Evolutionary conservation across 2,329 filamentous ascomycete species (phyloP).

Genomic region (Aspergillus fijiensis): DNA sequence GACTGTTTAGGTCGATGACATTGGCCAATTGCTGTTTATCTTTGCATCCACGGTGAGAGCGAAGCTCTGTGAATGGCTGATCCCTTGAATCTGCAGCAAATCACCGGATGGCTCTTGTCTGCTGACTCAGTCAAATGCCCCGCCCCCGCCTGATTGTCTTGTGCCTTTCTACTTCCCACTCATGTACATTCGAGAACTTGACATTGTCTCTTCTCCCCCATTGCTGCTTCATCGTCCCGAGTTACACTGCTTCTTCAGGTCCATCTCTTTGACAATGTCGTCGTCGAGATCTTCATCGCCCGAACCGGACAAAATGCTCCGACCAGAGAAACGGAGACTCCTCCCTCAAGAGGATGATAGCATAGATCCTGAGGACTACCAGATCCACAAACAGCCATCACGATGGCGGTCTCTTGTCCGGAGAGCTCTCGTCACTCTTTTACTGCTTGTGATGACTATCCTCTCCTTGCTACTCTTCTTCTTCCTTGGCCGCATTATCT

Average conservation of each 20-base stretch:
- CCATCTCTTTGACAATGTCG: not conserved
- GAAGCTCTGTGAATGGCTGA: no score
- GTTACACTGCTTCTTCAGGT: not conserved
- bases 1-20: no score
- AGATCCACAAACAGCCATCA: not conserved
- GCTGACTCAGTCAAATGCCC: not conserved
- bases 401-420: not conserved
- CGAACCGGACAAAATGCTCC: not conserved
- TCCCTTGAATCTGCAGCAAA: not conserved
- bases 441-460: not conserved
- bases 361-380: not conserved
- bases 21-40: not conserved
- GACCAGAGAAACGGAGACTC: not conserved
- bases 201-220: not conserved
- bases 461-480: conserved; percentile 5
- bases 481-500: conserved; percentile 14
- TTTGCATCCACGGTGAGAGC: not conserved
- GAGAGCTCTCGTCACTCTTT: not conserved
- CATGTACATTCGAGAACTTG: no score
- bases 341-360: not conserved
- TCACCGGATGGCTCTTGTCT: not conserved
- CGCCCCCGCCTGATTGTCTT: not conserved
- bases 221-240: not conserved
- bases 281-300: not conserved
- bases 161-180: not conserved